These are phyloP conservation scores for Magnusiomyces ingens DNA, from an alignment of 1,139 yeast genomes.

Conservation along the genomic window DNA sequence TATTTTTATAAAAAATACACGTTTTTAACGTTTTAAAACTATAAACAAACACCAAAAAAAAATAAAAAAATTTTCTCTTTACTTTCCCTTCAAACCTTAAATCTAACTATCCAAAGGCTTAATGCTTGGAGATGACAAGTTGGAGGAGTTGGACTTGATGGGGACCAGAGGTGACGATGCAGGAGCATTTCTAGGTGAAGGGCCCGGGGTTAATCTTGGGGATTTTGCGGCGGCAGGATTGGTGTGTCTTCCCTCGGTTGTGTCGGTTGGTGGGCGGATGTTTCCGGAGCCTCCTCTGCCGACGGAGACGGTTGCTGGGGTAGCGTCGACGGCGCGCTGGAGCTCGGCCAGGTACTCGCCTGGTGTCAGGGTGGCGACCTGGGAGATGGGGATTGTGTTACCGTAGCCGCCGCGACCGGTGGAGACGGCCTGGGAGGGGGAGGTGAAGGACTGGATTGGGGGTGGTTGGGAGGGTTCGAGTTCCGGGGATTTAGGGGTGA, in stretches of 20 bases:
- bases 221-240: too few species aligned
- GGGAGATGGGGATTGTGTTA: conserved; percentile 25
- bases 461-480: not conserved
- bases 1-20: too few species aligned
- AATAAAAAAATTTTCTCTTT: too few species aligned
- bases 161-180: conserved; percentile 2
- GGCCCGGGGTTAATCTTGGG: too few species aligned
- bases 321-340: conserved; percentile 28
- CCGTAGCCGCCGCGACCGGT: conserved; percentile 34
- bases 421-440: conserved; percentile 19
- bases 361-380: conserved; percentile 30
- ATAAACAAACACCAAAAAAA: too few species aligned
- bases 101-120: too few species aligned
- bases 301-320: conserved; percentile 30
- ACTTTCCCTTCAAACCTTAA: too few species aligned
- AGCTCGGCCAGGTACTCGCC: conserved; percentile 32
- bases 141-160: not conserved
- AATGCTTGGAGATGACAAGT: not conserved
- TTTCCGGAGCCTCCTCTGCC: conserved; percentile 38
- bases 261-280: conserved; percentile 13
- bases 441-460: not conserved
- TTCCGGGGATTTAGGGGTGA: not conserved
- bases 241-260: too few species aligned
- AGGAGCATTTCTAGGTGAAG: not conserved
- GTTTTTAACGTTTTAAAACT: too few species aligned